Percentiles rank a stretch among this genome's conserved stretches.
phyloP scores from a whole-genome alignment of 1,284 basidiomycete genomes.

The Microbotryum silenes-acaulis region DNA sequence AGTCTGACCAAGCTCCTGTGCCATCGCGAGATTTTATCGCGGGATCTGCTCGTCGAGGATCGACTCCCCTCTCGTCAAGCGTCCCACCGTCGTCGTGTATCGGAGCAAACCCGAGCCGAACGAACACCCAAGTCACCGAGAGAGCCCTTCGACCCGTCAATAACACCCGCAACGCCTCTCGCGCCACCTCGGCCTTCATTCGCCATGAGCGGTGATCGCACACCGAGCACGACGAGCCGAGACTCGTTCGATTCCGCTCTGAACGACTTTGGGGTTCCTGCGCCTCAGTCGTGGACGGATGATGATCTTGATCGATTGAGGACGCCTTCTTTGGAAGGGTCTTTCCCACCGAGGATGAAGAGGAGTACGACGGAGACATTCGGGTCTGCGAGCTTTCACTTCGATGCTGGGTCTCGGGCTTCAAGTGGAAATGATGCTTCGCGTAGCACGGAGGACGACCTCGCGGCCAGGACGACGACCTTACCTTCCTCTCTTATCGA shows the following conservation, averaged over 20 bases:
- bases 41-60: slow-evolving; percentile 65
- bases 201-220: background rate
- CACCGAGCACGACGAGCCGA: slow-evolving; percentile 6
- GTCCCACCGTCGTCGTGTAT: slow-evolving; percentile 12
- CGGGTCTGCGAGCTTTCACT: background rate
- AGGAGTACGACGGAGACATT: background rate
- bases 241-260: slow-evolving; percentile 27
- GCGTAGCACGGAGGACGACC: slow-evolving; percentile 16
- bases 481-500: background rate
- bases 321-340: slow-evolving; percentile 20
- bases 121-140: slow-evolving; percentile 4
- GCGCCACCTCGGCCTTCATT: slow-evolving; percentile 6
- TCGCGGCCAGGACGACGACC: slow-evolving; percentile 3
- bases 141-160: background rate
- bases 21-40: slow-evolving; percentile 63
- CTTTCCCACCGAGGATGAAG: slow-evolving; percentile 15
- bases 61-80: slow-evolving; percentile 36
- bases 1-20: slow-evolving; percentile 59
- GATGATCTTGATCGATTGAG: slow-evolving; percentile 28
- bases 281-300: slow-evolving; percentile 20
- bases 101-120: background rate
- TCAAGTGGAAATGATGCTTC: background rate
- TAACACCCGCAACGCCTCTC: background rate
- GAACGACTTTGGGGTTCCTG: background rate
- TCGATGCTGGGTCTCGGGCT: background rate